Evolutionary conservation across 2,329 filamentous ascomycete genomes (phyloP), one percentile per base, ranked within the genome.

Genomic region (Gaeumannomyces sp.): DNA sequence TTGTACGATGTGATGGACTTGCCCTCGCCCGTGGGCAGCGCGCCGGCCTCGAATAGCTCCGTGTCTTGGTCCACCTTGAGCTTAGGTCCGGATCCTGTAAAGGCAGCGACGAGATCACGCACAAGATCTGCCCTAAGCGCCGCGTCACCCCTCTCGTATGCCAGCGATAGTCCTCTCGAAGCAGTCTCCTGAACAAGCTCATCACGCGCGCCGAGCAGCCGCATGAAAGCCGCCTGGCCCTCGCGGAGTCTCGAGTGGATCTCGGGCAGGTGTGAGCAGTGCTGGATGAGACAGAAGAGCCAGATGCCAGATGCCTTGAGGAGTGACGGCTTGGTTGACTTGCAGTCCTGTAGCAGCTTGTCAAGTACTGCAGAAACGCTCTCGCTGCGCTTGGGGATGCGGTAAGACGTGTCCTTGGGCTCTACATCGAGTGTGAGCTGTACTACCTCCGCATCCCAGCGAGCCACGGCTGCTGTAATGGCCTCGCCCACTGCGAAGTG

Each of bases 161-260:
- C 93, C 61, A 98, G 77, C n/a, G 92, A 89, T 35, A 99, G 82
- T 0, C 95, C 95, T 65, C 94, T 84, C 0, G 94, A 97, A 4
- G 95, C 93, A 5, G 93, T 96, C 76, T 99, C 95, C 75, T 99
- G 95, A 0, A 98, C 93, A 11, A 98, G 85, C 73, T 98, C 93
- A 71, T 99, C 95, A 27, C 93, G 85, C 65, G 96, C 93, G 22
- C 89, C 89, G 16, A 99, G 83, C 35, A 97, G 88, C 31, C 89
- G 83, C 81, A 96, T 93, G 75, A 99, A 99, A 0, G 92, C 90
- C 50, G 84, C 85, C 75, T 99, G 95, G 66, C 89, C 93, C 70
- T 92, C 86, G 62, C 91, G 84, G 56, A 99, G 80, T 16, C 87
- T 85, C 5, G 81, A 79, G 72, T 96, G 91, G 6, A 98, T 84